Conservation (phyloP, 2,329 filamentous ascomycete genomes). For the Alternaria incomplexa region DNA sequence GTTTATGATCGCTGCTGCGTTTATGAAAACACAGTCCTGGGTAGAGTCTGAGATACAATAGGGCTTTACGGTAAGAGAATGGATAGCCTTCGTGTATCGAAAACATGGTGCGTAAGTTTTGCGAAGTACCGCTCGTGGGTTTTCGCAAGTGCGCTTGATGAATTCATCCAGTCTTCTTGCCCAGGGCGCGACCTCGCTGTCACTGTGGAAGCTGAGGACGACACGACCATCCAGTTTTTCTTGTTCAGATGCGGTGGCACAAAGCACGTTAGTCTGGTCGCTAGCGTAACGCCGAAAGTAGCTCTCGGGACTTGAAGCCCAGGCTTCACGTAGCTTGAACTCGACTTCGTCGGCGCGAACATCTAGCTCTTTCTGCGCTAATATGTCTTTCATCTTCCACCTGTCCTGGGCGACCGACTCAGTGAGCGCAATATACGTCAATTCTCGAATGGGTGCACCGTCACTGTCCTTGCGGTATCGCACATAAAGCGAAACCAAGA, state of each 20-base stretch:
- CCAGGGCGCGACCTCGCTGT: background rate
- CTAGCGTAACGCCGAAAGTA: background rate
- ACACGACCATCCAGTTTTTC: background rate
- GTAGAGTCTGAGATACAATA: background rate
- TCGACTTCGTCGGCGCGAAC: background rate
- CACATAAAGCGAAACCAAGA: background rate
- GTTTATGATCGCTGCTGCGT: background rate
- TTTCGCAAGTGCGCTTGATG: background rate
- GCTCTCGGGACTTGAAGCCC: background rate
- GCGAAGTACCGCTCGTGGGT: background rate
- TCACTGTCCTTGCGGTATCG: background rate
- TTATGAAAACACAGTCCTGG: background rate
- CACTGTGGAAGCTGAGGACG: background rate
- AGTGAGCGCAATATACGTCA: background rate
- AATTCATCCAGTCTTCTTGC: background rate
- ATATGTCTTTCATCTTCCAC: fast-evolving
- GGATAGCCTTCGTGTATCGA: background rate
- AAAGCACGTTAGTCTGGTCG: background rate
- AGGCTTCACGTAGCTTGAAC: background rate
- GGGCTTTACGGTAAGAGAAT: background rate
- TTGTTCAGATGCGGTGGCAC: background rate
- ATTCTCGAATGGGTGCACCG: background rate
- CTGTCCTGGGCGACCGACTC: background rate
- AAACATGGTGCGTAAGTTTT: background rate
- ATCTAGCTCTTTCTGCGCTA: background rate